Conservation (phyloP, 768 basidiomycete species). For the Mycena chlorophos region DNA sequence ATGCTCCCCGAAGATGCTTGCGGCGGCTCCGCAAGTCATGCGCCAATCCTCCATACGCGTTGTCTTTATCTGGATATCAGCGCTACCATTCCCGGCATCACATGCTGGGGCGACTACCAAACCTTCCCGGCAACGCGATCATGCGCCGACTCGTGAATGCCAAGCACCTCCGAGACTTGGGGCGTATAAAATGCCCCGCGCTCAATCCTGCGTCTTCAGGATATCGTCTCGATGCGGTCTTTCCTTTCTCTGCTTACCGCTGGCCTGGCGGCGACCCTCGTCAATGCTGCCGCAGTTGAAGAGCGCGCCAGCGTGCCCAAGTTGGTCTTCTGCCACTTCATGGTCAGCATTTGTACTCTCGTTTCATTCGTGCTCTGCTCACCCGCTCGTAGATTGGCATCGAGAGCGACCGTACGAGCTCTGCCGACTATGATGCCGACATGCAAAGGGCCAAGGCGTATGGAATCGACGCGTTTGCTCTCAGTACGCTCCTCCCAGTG, state of each 20-base stretch:
- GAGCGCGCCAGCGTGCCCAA: not conserved
- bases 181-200: too few relatives aligned
- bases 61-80: too few relatives aligned
- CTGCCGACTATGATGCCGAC: slow-evolving; percentile 18
- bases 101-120: too few relatives aligned
- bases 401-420: slow-evolving; percentile 14
- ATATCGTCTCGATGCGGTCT: not conserved
- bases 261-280: not conserved
- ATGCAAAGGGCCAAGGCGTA: slow-evolving; percentile 19
- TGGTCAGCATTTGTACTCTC: not conserved
- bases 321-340: slow-evolving; percentile 11
- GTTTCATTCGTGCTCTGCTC: not conserved
- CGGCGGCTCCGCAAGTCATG: too few relatives aligned
- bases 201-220: too few relatives aligned
- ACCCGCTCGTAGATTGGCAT: slow-evolving; percentile 12
- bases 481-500: slow-evolving; percentile 30
- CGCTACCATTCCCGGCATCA: too few relatives aligned
- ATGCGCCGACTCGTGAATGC: too few relatives aligned
- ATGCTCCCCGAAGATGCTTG: too few relatives aligned
- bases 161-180: too few relatives aligned
- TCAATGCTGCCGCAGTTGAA: not conserved
- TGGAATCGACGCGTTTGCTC: slow-evolving; percentile 41
- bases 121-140: too few relatives aligned
- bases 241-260: not conserved
- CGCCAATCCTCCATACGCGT: too few relatives aligned